These are phyloP conservation scores for Anthracocystis walkeri DNA, from an alignment of 1,284 basidiomycete genomes.

Conservation along the genomic window DNA sequence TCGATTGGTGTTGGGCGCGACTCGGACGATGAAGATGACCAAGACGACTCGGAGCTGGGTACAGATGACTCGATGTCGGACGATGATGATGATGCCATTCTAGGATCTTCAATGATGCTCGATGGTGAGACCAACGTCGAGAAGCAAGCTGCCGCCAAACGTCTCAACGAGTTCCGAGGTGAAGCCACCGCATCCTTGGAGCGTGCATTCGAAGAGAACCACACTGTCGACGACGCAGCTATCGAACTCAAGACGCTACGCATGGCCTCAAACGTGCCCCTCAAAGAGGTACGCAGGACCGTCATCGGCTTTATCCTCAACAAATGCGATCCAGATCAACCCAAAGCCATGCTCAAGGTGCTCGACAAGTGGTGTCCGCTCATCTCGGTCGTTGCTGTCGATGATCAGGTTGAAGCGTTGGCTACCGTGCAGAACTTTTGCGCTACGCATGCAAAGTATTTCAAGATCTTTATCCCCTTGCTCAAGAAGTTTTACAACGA, in stretches of 20 bases:
- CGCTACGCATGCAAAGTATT: conserved; percentile 40
- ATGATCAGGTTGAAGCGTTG: conserved; percentile 69
- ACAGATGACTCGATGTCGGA: conserved; percentile 33
- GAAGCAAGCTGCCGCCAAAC: conserved; percentile 50
- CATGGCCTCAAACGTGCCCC: conserved; percentile 90
- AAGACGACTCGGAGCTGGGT: conserved; percentile 30
- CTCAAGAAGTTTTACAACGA: conserved; percentile 71
- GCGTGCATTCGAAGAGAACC: conserved; percentile 88
- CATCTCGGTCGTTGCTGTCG: conserved; percentile 68
- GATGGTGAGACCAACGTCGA: conserved; percentile 60
- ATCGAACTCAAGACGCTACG: conserved; percentile 93
- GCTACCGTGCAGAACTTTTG: conserved; percentile 63
- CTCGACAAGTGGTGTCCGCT: conserved; percentile 70
- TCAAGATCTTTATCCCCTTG: conserved; percentile 70
- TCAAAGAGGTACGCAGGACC: conserved; percentile 80
- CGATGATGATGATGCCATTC: conserved; percentile 36
- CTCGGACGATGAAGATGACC: conserved; percentile 44
- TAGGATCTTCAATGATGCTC: conserved; percentile 57
- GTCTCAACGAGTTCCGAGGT: conserved; percentile 76
- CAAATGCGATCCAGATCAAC: conserved; percentile 56
- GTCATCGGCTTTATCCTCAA: conserved; percentile 74
- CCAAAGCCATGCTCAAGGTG: conserved; percentile 57
- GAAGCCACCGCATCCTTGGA: conserved; percentile 85
- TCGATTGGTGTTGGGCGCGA: conserved; percentile 59
- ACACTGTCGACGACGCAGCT: conserved; percentile 88